Evolutionary conservation across 768 basidiomycete species (phyloP).

Genomic region (Lactarius trivialis): DNA sequence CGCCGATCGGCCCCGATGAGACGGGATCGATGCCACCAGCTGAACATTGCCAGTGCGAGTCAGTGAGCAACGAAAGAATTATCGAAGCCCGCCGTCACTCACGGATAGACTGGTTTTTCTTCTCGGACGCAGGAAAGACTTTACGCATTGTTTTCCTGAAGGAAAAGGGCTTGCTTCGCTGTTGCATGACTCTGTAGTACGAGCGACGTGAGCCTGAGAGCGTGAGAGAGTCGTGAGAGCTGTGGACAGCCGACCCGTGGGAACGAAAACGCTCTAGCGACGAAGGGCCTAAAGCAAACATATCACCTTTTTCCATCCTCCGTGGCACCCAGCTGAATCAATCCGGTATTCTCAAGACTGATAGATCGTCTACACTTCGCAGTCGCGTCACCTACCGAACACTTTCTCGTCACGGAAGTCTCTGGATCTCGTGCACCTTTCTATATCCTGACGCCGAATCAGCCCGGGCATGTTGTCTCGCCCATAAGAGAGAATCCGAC

Average conservation of each 20-base stretch:
- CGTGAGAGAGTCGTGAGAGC: no score
- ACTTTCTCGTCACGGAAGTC: slow-evolving; percentile 22
- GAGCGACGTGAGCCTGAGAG: no score
- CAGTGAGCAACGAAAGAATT: not conserved
- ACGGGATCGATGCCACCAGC: not conserved
- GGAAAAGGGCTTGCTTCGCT: no score
- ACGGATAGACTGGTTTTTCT: not conserved
- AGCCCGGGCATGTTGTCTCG: slow-evolving; percentile 70
- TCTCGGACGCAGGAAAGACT: not conserved
- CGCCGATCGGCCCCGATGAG: not conserved
- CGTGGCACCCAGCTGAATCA: slow-evolving; percentile 29
- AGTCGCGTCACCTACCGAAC: slow-evolving; percentile 21
- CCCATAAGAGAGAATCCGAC: slow-evolving; percentile 73
- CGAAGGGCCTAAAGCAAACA: no score
- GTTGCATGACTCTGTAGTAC: not conserved
- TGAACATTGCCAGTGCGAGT: not conserved
- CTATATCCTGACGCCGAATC: slow-evolving; percentile 61
- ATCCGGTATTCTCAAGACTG: slow-evolving; percentile 31
- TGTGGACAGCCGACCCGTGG: no score
- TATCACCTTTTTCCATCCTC: no score
- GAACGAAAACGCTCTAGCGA: no score
- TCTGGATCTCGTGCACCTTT: slow-evolving; percentile 42
- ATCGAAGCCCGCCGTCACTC: not conserved
- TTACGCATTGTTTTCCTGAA: not conserved
- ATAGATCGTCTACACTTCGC: slow-evolving; percentile 24